Percentiles rank a stretch among this genome's conserved stretches.
phyloP scores from a whole-genome alignment of 75 land plant species.

The Ceratopteris richardii region DNA sequence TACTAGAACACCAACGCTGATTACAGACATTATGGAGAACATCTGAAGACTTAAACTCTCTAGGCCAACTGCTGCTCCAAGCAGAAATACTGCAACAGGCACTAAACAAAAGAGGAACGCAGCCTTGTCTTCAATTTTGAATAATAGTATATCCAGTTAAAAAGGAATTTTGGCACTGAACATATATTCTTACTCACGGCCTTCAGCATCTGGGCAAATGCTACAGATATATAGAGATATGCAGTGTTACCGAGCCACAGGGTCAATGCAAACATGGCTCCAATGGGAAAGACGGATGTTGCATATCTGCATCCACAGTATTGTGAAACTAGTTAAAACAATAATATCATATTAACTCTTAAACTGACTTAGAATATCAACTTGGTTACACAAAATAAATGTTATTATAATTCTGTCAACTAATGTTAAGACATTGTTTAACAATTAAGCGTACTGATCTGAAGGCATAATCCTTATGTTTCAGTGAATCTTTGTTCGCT shows the following conservation, averaged over 20 bases:
- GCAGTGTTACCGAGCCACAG: constrained; percentile 98
- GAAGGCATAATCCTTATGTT: no score
- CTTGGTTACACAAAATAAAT: no score
- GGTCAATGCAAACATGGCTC: constrained; percentile 97
- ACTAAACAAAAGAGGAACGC: constrained; percentile 36
- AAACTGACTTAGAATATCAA: neutral
- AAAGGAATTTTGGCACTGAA: neutral
- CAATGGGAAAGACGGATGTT: constrained; percentile 87
- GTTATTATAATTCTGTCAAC: no score
- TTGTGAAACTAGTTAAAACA: neutral
- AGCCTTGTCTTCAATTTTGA: neutral
- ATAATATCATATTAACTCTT: neutral
- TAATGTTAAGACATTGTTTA: no score
- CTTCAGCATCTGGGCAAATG: constrained; percentile 98
- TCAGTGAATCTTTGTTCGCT: no score
- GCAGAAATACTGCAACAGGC: constrained; percentile 97
- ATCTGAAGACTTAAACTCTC: constrained; percentile 69
- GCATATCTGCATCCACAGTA: constrained; percentile 59
- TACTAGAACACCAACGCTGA: constrained; percentile 85
- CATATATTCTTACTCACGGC: constrained; percentile 67
- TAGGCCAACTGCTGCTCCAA: constrained; percentile 79
- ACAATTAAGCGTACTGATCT: no score
- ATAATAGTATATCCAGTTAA: no score
- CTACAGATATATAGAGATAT: constrained; percentile 92
- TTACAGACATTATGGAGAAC: constrained; percentile 83